Evolutionary conservation across 2,329 filamentous ascomycete genomes (phyloP), one percentile per base, ranked within the genome.

Genomic region (Colletotrichum truncatum): DNA sequence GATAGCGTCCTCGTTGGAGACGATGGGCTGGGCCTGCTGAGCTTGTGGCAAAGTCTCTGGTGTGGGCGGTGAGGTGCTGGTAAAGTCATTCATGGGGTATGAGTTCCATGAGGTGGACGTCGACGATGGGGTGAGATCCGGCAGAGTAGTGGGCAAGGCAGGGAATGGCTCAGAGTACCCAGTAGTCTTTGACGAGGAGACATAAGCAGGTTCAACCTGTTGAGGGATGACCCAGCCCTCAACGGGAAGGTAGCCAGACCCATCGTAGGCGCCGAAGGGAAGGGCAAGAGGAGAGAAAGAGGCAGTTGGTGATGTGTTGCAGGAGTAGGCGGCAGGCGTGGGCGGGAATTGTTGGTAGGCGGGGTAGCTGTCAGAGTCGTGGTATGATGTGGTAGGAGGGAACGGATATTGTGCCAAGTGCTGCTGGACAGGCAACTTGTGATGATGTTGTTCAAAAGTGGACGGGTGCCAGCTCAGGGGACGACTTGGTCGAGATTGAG

Each of bases 381-480:
- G 74, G 66, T 78, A 78, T 46, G 77, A 74, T 41, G 67, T 73
- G 34, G 76, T 72, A 4, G 76, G 73, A 7, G 81, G 75, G 34
- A 81, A 76, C 11, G 78, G 72, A 68, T 83, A 81, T 69, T 76
- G 72, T 55, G 80, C 77, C 49, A 77, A 75, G 64, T 77, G 76
- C 39, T 66, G 63, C 21, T 58, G 28, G 6, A 46, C 43, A 14
- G 78, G 73, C 72, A 74, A 74, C 56, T 72, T 72, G 30, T 73
- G 73, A 61, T 77, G 76, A 32, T 73, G 76, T 62, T 78, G 72
- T 60, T 77, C 74, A 68, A 36, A 67, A 45, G 89, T 86, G 21
- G 86, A 85, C 3, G 91, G 90, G 74, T 94, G 92, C 92, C 92
- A 94, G 81, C 91, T 93, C 46, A 92, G 81, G 6, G 91, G 91